Evolutionary conservation across 2,329 filamentous ascomycete species (phyloP), one percentile per base, ranked within the genome.

Genomic region (Zopfia rhizophila): DNA sequence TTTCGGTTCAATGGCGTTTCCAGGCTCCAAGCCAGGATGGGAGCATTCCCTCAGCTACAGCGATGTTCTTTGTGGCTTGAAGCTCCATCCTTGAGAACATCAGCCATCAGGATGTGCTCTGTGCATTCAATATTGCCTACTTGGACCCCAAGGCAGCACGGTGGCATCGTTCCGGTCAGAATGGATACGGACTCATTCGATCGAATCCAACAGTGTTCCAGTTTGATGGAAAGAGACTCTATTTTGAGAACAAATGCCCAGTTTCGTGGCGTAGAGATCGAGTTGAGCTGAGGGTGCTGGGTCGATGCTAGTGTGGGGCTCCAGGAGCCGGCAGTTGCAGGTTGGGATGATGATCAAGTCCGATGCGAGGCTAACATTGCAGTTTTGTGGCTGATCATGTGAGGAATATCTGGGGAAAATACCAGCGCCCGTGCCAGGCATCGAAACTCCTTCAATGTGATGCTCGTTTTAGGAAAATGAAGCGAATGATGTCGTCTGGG

Each of bases 291-390:
- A 50, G 22, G 24, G n/a, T 38, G 25, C 17, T 43, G 23, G 21
- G 30, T 28, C 18, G 31, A 22, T 44, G 28, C 46, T 43, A 32
- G 31, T 23, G 28, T 29, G 36, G 28, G 23, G 37, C 48, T 50
- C 47, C 47, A 29, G 46, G 40, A 53, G 30, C 45, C 51, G 55
- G 47, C 39, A 56, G 42, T 38, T 53, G 48, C 46, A 48, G 36
- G 31, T 37, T 21, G 27, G 49, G 37, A 45, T 30, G 30, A 24
- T 35, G 12, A 36, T 12, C 46, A 33, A 28, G 16, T 35, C 44
- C 39, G 38, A 39, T 18, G 19, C 7, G 25, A 42, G 27, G 43
- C 39, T 52, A 32, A 45, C 39, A 33, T 13, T 25, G 28, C 19
- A 39, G 28, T 38, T 22, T 35, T 40, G 31, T 38, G 38, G 38